Evolutionary conservation across 176 grass and related monocot genomes (phyloP), one percentile per base, ranked within the genome.

Genomic region (Musa beccarii): DNA sequence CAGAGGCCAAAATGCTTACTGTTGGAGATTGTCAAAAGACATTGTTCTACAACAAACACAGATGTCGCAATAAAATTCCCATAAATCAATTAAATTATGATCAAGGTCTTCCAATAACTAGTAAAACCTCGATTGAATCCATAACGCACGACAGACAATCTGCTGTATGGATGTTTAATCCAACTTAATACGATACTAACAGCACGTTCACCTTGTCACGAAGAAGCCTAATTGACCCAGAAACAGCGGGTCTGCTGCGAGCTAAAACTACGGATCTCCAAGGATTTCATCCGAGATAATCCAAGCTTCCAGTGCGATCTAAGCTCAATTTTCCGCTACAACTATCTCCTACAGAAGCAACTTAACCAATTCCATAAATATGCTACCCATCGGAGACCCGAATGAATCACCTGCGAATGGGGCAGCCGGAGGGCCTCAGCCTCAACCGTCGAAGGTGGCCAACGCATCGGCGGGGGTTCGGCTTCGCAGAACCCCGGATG

Each of bases 351-450:
- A 43, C 34, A 6, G 34, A 43, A 43, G 4, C 4, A 43, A 43
- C 34, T 43, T 43, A 3, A 43, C 34, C 34, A 43, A 43, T 43
- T 43, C 34, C 34, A 43, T 43, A 43, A 43, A 43, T 43, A 43
- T 0, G 34, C 34, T 43, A 43, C 34, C 34, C 34, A 43, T 43
- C 34, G 34, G 11, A 23, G 14, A 55, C 20, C 21, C 51, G 1
- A 52, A 34, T 11, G 15, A 59, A 52, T 53, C 22, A 80, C 78
- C 68, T 80, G 69, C 69, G 54, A 65, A 54, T 21, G 16, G 53
- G 52, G 66, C 11, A 53, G 12, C 19, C 29, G 16, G 52, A 16
- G 65, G 9, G 10, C 24, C 76, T 57, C 76, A 34, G 53, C 53
- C 51, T 68, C 63, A 49, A 66, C 53, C 28, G 53, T 70, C 53